A percentile compares a stretch with the other conserved stretches of the same genome.
Conservation (phyloP, 345 rosid species). For the Jatropha curcas region DNA sequence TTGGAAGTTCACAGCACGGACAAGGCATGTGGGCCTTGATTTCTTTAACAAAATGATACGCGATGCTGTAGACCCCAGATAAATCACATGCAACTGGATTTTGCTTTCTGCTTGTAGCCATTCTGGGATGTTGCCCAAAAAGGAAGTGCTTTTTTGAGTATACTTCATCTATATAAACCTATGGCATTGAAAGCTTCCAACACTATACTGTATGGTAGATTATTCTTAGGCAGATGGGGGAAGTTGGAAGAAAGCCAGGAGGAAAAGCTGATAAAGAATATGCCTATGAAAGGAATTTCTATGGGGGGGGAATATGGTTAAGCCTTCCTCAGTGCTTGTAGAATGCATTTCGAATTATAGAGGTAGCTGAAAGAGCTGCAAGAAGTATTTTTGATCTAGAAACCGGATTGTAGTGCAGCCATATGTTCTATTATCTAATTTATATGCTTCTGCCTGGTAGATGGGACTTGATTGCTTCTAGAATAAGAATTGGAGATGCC, state of each 20-base stretch:
- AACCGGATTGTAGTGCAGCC: constrained; percentile 53
- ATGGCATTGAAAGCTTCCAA: constrained; percentile 43
- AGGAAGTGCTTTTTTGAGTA: constrained; percentile 58
- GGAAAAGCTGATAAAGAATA: constrained; percentile 42
- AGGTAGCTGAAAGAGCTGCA: constrained; percentile 66
- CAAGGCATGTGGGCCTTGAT: constrained; percentile 48
- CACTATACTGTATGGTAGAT: constrained; percentile 79
- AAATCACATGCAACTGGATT: constrained; percentile 80
- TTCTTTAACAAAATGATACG: constrained; percentile 61
- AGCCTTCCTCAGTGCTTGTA: constrained; percentile 77
- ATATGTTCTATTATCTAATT: constrained; percentile 62
- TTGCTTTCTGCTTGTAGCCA: constrained; percentile 82
- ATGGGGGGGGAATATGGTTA: constrained; percentile 63
- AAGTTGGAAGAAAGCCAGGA: constrained; percentile 66
- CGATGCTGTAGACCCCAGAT: constrained; percentile 52
- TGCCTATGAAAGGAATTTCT: constrained; percentile 53
- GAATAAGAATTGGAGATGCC: constrained; percentile 57
- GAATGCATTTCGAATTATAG: constrained; percentile 52
- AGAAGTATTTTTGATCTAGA: constrained; percentile 45
- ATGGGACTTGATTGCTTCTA: constrained; percentile 59
- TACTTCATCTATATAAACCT: constrained; percentile 35
- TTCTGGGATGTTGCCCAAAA: constrained; percentile 59
- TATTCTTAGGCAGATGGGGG: constrained; percentile 67
- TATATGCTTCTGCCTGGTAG: constrained; percentile 65
- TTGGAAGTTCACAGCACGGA: constrained; percentile 75